phyloP scores from a whole-genome alignment of 495 filamentous ascomycete species.

The Trichoderma reesei region DNA sequence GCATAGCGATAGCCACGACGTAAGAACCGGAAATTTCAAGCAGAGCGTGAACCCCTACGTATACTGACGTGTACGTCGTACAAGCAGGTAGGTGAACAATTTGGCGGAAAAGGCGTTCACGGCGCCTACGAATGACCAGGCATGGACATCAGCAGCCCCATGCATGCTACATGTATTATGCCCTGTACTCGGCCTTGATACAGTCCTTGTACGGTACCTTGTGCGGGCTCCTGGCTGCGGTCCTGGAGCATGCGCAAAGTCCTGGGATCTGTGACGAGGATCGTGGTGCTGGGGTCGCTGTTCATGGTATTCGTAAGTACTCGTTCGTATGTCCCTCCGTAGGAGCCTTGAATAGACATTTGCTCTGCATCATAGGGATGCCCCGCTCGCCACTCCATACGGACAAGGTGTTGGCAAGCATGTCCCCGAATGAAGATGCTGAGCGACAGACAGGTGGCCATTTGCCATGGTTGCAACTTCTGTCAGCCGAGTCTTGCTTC shows the following conservation, averaged over 20 bases:
- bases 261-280: slow-evolving; percentile 3
- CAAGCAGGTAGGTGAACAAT: no score
- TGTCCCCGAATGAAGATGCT: background rate
- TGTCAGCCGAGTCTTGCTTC: background rate
- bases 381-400: background rate
- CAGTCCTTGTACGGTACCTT: background rate
- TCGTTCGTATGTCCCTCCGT: no score
- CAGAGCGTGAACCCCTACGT: no score
- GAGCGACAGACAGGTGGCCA: background rate
- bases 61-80: no score
- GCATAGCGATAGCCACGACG: background rate
- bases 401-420: background rate
- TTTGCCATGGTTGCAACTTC: background rate
- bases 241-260: background rate
- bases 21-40: background rate
- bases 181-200: no score
- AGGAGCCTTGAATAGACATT: background rate
- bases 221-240: no score
- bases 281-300: background rate
- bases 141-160: background rate
- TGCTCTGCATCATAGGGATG: background rate
- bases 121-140: background rate
- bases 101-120: no score
- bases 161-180: background rate
- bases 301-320: no score